A percentile compares a stretch with the other conserved stretches of the same genome.
Conservation (phyloP, 139 green algal species). For the Ostreobium quekettii region DNA sequence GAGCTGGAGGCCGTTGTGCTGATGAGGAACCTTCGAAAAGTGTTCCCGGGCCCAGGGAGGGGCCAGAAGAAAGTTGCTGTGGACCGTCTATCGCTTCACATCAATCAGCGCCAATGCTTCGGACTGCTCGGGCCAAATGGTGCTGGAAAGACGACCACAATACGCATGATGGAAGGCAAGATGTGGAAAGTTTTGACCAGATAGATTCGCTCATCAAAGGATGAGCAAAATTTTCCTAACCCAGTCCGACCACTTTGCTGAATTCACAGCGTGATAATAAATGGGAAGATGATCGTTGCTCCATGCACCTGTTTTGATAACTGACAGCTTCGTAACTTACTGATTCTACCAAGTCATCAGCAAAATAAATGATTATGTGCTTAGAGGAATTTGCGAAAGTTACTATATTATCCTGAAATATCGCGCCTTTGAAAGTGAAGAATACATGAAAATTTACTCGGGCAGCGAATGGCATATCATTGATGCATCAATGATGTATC, state of each 20-base stretch:
- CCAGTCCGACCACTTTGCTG: too few relatives aligned
- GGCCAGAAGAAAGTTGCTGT: constrained; percentile 5
- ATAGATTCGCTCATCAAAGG: too few relatives aligned
- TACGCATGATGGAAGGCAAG: constrained; percentile 56
- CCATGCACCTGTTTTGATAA: not conserved
- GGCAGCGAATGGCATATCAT: too few relatives aligned
- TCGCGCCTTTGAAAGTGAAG: too few relatives aligned
- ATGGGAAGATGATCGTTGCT: not conserved
- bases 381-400: too few relatives aligned
- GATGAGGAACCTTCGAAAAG: not conserved
- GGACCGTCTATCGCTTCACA: not conserved
- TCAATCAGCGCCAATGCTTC: constrained; percentile 5
- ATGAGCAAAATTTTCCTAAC: too few relatives aligned
- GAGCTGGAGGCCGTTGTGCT: not conserved
- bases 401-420: too few relatives aligned
- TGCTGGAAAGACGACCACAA: constrained; percentile 71
- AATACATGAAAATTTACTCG: too few relatives aligned
- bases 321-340: too few relatives aligned
- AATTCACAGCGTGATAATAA: not conserved
- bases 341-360: too few relatives aligned
- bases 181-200: not conserved
- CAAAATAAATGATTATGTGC: too few relatives aligned
- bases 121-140: constrained; percentile 50
- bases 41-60: not conserved
- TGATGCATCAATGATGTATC: too few relatives aligned